Conservation (phyloP, 768 basidiomycete genomes). For the Auricularia sp. region DNA sequence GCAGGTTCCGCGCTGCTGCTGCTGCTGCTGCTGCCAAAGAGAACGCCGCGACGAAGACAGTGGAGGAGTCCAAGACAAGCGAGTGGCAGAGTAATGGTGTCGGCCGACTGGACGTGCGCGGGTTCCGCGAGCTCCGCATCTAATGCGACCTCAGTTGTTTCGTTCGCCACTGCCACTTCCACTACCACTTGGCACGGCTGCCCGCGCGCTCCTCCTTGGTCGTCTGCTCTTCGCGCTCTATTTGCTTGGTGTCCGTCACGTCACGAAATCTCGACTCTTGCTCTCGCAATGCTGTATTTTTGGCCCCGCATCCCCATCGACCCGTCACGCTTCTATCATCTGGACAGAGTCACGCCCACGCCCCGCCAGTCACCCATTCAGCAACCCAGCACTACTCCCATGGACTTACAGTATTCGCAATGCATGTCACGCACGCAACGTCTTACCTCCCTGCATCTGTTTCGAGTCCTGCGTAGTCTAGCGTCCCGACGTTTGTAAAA, state of each 20-base stretch:
- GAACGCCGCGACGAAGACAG: slow-evolving; percentile 17
- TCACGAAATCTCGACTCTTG: background rate
- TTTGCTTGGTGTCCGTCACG: background rate
- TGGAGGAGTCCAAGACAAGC: slow-evolving; percentile 16
- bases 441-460: no score
- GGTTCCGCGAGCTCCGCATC: slow-evolving; percentile 70
- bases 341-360: background rate
- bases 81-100: slow-evolving; percentile 62
- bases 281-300: background rate
- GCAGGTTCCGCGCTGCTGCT: slow-evolving; percentile 31
- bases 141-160: slow-evolving; percentile 13
- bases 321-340: background rate
- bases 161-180: no score
- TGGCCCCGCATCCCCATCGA: background rate
- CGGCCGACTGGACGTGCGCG: slow-evolving; percentile 64
- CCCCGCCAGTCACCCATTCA: no score
- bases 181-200: no score
- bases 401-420: no score
- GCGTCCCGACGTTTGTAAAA: no score
- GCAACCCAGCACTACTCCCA: no score
- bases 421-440: no score
- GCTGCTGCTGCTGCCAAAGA: slow-evolving; percentile 15
- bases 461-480: no score
- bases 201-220: background rate
- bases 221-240: background rate